Conservation (phyloP, 2,329 filamentous ascomycete species). For the Fusarium phyllophilum region DNA sequence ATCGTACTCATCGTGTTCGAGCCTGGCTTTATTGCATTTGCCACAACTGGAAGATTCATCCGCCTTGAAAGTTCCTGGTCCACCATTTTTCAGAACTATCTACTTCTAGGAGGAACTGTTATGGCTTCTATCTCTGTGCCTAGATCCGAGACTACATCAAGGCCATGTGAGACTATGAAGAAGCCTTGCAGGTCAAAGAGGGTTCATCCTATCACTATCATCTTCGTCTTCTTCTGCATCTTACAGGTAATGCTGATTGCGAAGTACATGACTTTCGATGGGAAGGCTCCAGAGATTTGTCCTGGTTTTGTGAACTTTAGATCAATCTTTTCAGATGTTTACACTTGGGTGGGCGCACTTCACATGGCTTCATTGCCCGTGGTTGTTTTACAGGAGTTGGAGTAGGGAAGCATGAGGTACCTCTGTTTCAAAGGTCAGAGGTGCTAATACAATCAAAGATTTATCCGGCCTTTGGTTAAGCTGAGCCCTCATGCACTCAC, state of each 20-base stretch:
- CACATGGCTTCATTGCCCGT: constrained; percentile 24
- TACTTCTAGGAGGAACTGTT: constrained; percentile 16
- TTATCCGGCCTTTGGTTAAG: not conserved
- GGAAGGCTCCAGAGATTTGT: not conserved
- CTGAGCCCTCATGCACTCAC: not conserved
- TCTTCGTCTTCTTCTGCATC: constrained; percentile 7
- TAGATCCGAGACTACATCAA: not conserved
- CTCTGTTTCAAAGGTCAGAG: not conserved
- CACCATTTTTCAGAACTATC: not conserved
- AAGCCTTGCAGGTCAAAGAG: constrained; percentile 1
- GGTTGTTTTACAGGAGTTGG: constrained; percentile 14
- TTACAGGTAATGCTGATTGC: constrained; percentile 24
- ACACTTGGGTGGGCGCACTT: constrained; percentile 26
- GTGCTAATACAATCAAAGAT: not conserved
- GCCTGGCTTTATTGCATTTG: not conserved
- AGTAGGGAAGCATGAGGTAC: not conserved
- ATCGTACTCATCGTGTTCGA: not conserved
- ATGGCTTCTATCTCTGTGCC: constrained; percentile 3
- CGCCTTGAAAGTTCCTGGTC: not conserved
- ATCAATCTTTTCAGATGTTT: constrained; percentile 20
- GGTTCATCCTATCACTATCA: not conserved
- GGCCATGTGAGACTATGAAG: not conserved
- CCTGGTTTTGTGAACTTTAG: constrained; percentile 37
- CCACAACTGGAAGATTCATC: constrained; percentile 1
- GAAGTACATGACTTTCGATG: constrained; percentile 22